Percentiles rank a stretch among this genome's conserved stretches.
Conservation (phyloP, 148 eudicot species). For the Rhododendron ferrugineum region DNA sequence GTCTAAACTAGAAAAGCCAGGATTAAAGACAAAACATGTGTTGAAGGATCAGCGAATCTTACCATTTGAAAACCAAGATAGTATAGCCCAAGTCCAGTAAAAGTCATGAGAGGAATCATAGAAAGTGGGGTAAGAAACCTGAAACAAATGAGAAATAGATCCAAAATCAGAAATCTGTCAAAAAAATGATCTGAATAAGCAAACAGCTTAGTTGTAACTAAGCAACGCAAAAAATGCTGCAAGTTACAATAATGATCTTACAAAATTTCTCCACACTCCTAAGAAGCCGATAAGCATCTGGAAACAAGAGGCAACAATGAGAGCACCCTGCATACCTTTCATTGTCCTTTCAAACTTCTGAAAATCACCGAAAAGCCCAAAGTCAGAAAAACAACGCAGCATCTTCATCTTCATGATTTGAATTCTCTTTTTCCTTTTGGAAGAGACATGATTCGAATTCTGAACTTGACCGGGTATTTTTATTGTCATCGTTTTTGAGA, state of each 20-base stretch:
- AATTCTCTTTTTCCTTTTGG: too few relatives aligned
- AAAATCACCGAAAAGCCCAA: not conserved
- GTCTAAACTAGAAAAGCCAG: not conserved
- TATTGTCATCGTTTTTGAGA: too few relatives aligned
- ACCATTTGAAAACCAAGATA: constrained; percentile 66
- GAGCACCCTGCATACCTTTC: constrained; percentile 63
- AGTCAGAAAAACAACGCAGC: not conserved
- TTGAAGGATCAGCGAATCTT: constrained; percentile 11
- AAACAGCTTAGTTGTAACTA: not conserved
- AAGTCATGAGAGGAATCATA: constrained; percentile 65
- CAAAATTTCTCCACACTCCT: constrained; percentile 65
- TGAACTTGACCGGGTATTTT: too few relatives aligned
- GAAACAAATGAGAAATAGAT: constrained; percentile 1
- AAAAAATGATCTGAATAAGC: not conserved
- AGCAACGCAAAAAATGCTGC: not conserved
- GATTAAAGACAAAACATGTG: not conserved
- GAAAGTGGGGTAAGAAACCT: constrained; percentile 73
- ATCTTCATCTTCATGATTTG: too few relatives aligned
- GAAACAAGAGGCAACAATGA: constrained; percentile 47
- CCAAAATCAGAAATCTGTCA: not conserved
- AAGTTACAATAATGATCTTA: constrained; percentile 25
- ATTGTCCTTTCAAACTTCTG: constrained; percentile 70
- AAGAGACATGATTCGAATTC: too few relatives aligned
- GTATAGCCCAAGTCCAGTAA: constrained; percentile 64
- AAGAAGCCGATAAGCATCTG: constrained; percentile 52